Evolutionary conservation across 192 early-diverging fungal genomes (phyloP).

Genomic region (Linnemannia elongata): DNA sequence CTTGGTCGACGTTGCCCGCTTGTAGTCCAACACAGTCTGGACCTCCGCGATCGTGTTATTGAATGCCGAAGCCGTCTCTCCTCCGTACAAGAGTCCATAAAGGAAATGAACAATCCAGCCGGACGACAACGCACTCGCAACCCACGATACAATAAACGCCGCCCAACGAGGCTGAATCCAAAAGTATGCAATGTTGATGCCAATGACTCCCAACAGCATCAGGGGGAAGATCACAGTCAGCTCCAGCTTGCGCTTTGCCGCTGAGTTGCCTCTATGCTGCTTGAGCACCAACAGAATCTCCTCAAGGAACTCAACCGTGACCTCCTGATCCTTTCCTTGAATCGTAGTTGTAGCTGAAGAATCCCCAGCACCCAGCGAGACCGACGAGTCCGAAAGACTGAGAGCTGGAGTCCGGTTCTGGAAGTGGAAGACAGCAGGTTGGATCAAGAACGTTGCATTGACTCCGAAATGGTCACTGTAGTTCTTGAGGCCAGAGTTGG

Average conservation of each 20-base stretch:
- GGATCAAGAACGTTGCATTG: slow-evolving; percentile 57
- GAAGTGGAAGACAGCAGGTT: slow-evolving; percentile 44
- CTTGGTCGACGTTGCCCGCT: neutral
- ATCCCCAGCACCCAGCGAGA: neutral
- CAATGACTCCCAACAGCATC: slow-evolving; percentile 14
- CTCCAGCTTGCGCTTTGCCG: neutral
- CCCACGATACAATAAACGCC: slow-evolving; percentile 25
- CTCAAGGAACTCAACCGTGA: slow-evolving; percentile 30
- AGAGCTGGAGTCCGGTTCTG: slow-evolving; percentile 8
- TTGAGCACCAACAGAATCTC: slow-evolving; percentile 32
- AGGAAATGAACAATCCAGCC: slow-evolving; percentile 45
- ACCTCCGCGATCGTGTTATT: slow-evolving; percentile 44
- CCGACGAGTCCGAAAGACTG: neutral
- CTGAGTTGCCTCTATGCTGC: neutral
- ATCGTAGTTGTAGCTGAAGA: neutral
- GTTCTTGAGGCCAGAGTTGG: slow-evolving; percentile 31
- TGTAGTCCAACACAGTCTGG: slow-evolving; percentile 26
- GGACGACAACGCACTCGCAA: slow-evolving; percentile 27
- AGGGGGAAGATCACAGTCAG: slow-evolving; percentile 11
- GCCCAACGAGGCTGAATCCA: slow-evolving; percentile 42
- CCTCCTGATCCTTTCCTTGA: slow-evolving; percentile 4
- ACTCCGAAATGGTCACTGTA: slow-evolving; percentile 71
- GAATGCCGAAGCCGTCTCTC: slow-evolving; percentile 22
- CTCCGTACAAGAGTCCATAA: slow-evolving; percentile 45
- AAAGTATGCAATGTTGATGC: slow-evolving; percentile 24